Base-by-base conservation (phyloP, 345 rosid species). In the Tarenaya hassleriana region DNA sequence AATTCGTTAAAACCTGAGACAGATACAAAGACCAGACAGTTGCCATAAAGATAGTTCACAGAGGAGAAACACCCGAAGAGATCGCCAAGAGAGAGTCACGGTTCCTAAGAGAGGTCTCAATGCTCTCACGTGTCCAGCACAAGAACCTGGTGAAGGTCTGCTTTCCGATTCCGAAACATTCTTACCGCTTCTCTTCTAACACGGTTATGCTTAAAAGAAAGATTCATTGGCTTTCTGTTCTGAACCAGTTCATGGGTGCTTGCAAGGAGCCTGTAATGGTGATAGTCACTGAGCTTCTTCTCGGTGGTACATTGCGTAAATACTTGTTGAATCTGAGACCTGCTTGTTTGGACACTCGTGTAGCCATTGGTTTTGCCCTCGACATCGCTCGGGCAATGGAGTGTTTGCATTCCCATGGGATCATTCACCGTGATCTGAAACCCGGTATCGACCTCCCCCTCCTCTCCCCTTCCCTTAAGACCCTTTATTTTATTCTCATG, bases 311-410 rank as follows among this genome's bases (percentile, higher is more conserved):
- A 53, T 54, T 91, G 56, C 84, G 95, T 14, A 91, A 80, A 63
- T 87, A 87, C 66, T 61, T 91, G 65, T 63, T 91, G 66, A 91
- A 74, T 72, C 59, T 87, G 75, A 73, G 96, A 50, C 96, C 98
- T 1, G 62, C 83, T 10, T 68, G 96, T 73, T 73, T 91, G 60
- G 98, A 91, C 13, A 69, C 70, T 27, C 58, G 60, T 57, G 83
- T 82, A 50, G 98, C 95, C 0, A 69, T 87, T 52, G 86, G 92
- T 43, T 82, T 87, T 65, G 89, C 96, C 0, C 89, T 91, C 34
- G 98, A 91, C 58, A 80, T 91, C 64, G 89, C 96, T 55, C 82
- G 84, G 63, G 98, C 83, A 10, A 84, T 91, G 98, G 98, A 91
- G 69, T 87, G 96, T 76, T 69, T 91, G 65, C 96, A 90, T 69